These are phyloP conservation scores for Guadua angustifolia DNA, from an alignment of 176 grass and related monocot genomes.

Conservation along the genomic window DNA sequence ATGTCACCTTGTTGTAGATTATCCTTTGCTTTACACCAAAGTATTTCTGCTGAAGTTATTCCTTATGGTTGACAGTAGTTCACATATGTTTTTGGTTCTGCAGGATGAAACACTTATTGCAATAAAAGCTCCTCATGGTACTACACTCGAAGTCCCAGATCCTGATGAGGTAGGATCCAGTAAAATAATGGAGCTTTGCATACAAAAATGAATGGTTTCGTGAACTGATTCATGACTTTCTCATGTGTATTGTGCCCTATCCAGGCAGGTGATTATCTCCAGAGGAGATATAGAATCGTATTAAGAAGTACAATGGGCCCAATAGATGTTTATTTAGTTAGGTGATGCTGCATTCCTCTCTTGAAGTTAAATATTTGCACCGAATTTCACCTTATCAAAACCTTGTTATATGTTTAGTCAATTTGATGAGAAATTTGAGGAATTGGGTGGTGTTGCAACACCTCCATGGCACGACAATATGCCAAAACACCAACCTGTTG, in stretches of 20 bases:
- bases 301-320: conserved; percentile 96
- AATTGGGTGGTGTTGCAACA: conserved; percentile 62
- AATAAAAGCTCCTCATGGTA: conserved; percentile 98
- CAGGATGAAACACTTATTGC: conserved; percentile 98
- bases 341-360: conserved; percentile 58
- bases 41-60: conserved; percentile 6
- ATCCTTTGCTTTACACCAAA: background rate
- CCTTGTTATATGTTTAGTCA: conserved; percentile 60
- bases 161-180: conserved; percentile 80
- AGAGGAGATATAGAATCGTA: conserved; percentile 98
- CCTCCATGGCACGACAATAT: conserved; percentile 40
- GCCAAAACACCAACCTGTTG: conserved; percentile 24
- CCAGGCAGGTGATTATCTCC: conserved; percentile 92
- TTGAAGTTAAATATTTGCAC: conserved; percentile 21
- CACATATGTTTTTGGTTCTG: conserved; percentile 33
- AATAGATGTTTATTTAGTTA: conserved; percentile 99
- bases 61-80: background rate
- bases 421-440: conserved; percentile 93
- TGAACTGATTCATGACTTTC: background rate
- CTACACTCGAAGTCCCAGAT: conserved; percentile 95
- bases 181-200: conserved; percentile 19
- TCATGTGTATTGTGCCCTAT: conserved; percentile 38
- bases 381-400: conserved; percentile 39
- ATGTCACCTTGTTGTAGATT: conserved; percentile 20
- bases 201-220: conserved; percentile 2